Evolutionary conservation across 768 basidiomycete genomes (phyloP).

Genomic region (Pleurotus tuber-regium): DNA sequence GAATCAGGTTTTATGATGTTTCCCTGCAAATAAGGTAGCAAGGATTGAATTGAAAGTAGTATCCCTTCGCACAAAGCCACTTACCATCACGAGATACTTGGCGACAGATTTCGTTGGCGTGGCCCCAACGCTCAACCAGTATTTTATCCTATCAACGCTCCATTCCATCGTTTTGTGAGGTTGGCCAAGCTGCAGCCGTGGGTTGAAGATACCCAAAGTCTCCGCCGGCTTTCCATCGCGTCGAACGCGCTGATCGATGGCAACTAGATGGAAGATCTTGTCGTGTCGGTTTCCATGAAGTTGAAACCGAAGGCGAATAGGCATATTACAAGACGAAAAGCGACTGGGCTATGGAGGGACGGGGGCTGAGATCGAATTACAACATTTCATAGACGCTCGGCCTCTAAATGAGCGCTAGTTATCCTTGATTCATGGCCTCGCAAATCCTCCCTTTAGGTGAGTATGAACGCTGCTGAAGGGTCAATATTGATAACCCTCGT

Average conservation of each 20-base stretch:
- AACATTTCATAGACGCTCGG: slow-evolving; percentile 17
- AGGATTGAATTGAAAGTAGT: background rate
- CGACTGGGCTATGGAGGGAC: background rate
- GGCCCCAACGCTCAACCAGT: slow-evolving; percentile 88
- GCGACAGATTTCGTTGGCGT: slow-evolving; percentile 76
- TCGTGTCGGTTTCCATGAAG: slow-evolving; percentile 75
- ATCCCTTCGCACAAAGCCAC: slow-evolving; percentile 25
- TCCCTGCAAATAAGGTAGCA: slow-evolving; percentile 38
- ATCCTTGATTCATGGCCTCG: slow-evolving; percentile 63
- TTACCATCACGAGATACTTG: slow-evolving; percentile 74
- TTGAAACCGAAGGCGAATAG: slow-evolving; percentile 82
- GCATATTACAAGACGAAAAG: slow-evolving; percentile 45
- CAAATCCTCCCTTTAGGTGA: slow-evolving; percentile 91
- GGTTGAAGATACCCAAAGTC: slow-evolving; percentile 81
- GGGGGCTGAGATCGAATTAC: slow-evolving; percentile 13
- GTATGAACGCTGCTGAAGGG: slow-evolving; percentile 9
- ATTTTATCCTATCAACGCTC: slow-evolving; percentile 87
- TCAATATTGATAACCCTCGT: background rate
- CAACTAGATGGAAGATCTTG: slow-evolving; percentile 84
- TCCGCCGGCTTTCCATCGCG: slow-evolving; percentile 89
- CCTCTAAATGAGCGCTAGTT: background rate
- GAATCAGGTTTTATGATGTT: slow-evolving; percentile 58
- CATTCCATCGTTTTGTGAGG: slow-evolving; percentile 78
- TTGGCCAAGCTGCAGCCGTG: slow-evolving; percentile 48
- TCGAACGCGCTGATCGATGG: slow-evolving; percentile 64